Conservation (phyloP, 1,284 basidiomycete genomes). For the Chiua sp. region DNA sequence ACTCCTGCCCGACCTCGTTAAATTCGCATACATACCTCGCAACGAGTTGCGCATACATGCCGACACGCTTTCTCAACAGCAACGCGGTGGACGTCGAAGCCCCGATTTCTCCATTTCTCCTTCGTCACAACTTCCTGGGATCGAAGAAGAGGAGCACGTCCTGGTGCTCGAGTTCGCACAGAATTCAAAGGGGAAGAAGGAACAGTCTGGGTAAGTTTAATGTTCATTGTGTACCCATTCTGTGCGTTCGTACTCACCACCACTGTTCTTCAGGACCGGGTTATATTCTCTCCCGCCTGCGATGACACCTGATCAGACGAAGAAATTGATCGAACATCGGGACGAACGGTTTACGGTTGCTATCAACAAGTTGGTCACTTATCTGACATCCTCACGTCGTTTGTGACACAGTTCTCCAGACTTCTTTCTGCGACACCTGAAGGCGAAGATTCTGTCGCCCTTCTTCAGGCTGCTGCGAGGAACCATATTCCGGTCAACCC, state of each 20-base stretch:
- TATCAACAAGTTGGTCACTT: conserved; percentile 66
- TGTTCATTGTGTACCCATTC: neutral
- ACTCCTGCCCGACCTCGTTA: conserved; percentile 80
- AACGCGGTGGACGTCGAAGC: conserved; percentile 28
- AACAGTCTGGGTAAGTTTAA: conserved; percentile 32
- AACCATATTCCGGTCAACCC: conserved; percentile 76
- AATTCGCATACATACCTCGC: conserved; percentile 82
- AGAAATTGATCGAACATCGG: conserved; percentile 75
- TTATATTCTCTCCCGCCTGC: conserved; percentile 50
- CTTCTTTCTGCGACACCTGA: conserved; percentile 62
- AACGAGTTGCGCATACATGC: conserved; percentile 68
- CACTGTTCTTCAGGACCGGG: conserved; percentile 38
- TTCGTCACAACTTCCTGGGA: conserved; percentile 26
- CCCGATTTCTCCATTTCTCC: conserved; percentile 46
- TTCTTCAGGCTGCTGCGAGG: conserved; percentile 69
- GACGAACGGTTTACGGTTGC: conserved; percentile 72
- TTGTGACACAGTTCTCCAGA: conserved; percentile 41
- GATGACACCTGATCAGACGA: conserved; percentile 61
- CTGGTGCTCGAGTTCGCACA: conserved; percentile 79
- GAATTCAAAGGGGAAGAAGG: conserved; percentile 51
- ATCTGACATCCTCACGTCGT: neutral
- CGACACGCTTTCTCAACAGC: conserved; percentile 34
- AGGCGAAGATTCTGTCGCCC: conserved; percentile 61
- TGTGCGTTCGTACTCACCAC: neutral
- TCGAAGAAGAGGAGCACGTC: conserved; percentile 62